phyloP scores from a whole-genome alignment of 1,139 yeast genomes.

The Yamadazyma membranifaciens region DNA sequence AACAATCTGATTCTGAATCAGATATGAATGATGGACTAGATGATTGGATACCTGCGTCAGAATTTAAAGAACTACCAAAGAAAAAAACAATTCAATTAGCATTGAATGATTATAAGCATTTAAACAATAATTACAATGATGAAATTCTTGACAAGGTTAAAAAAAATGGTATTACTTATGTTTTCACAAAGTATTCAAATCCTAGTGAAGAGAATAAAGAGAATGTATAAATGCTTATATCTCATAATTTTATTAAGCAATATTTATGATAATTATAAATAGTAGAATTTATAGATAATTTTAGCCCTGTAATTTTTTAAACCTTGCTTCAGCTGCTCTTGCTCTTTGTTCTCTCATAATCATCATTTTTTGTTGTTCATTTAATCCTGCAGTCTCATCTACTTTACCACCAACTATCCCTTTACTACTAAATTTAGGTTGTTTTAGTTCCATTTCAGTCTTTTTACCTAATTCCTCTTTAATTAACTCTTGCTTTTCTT shows the following conservation, averaged over 20 bases:
- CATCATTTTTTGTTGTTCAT: slow-evolving; percentile 69
- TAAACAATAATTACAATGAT: slow-evolving; percentile 16
- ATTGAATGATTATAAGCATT: slow-evolving; percentile 60
- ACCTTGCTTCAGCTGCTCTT: slow-evolving; percentile 92
- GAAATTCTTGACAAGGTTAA: slow-evolving; percentile 11
- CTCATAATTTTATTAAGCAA: too few species aligned
- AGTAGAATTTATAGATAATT: neutral
- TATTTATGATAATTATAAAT: neutral
- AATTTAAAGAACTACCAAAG: slow-evolving; percentile 35
- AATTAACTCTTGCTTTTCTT: slow-evolving; percentile 37
- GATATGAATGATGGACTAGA: neutral
- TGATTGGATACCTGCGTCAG: slow-evolving; percentile 56
- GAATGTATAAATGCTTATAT: too few species aligned
- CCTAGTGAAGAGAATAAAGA: slow-evolving; percentile 4
- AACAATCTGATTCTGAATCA: neutral
- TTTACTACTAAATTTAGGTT: slow-evolving; percentile 29
- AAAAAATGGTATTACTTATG: slow-evolving; percentile 12
- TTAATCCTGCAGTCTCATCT: slow-evolving; percentile 33
- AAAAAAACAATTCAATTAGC: slow-evolving; percentile 52
- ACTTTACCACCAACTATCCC: slow-evolving; percentile 28
- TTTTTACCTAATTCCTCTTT: slow-evolving; percentile 42
- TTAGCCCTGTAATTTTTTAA: slow-evolving; percentile 25
- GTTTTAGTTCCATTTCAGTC: slow-evolving; percentile 37
- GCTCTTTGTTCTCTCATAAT: slow-evolving; percentile 94
- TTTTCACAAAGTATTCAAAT: slow-evolving; percentile 15